phyloP scores from a whole-genome alignment of 805 yeast genomes.

The Middelhovenomyces tepae region DNA sequence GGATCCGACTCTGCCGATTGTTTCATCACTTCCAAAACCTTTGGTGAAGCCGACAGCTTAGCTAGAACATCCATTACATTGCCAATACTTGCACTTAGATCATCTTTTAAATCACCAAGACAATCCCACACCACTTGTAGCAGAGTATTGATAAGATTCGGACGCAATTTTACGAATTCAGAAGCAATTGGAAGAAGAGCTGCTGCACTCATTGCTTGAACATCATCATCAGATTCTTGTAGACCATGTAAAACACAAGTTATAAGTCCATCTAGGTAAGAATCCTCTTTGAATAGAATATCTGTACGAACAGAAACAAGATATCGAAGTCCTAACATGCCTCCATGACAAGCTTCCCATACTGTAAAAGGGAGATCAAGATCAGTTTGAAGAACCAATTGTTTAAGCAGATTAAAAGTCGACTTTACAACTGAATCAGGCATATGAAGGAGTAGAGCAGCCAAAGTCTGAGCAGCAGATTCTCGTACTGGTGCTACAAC shows the following conservation, averaged over 20 bases:
- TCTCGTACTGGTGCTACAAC: slow-evolving; percentile 98
- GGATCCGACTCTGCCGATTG: slow-evolving; percentile 44
- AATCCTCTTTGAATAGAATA: slow-evolving; percentile 49
- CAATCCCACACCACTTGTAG: slow-evolving; percentile 83
- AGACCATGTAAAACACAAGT: slow-evolving; percentile 83
- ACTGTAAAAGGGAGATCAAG: slow-evolving; percentile 44
- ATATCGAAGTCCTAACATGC: slow-evolving; percentile 85
- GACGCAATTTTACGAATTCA: slow-evolving; percentile 67
- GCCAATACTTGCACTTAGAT: slow-evolving; percentile 88
- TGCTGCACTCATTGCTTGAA: slow-evolving; percentile 93
- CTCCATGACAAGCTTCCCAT: slow-evolving; percentile 99
- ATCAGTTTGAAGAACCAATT: slow-evolving; percentile 55
- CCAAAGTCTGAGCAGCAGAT: slow-evolving; percentile 89
- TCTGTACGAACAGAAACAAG: slow-evolving; percentile 85
- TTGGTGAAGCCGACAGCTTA: slow-evolving; percentile 71
- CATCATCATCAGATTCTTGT: slow-evolving; percentile 79
- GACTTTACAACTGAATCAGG: slow-evolving; percentile 47
- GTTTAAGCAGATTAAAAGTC: slow-evolving; percentile 57
- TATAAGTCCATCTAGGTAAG: slow-evolving; percentile 59
- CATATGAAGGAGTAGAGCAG: slow-evolving; percentile 76
- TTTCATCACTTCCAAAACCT: slow-evolving; percentile 66
- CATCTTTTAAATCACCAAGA: slow-evolving; percentile 76
- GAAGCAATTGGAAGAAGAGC: slow-evolving; percentile 82
- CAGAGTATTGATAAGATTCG: slow-evolving; percentile 37
- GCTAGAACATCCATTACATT: slow-evolving; percentile 92